Evolutionary conservation across 805 yeast genomes (phyloP).

Genomic region (Metschnikowia gruessii): DNA sequence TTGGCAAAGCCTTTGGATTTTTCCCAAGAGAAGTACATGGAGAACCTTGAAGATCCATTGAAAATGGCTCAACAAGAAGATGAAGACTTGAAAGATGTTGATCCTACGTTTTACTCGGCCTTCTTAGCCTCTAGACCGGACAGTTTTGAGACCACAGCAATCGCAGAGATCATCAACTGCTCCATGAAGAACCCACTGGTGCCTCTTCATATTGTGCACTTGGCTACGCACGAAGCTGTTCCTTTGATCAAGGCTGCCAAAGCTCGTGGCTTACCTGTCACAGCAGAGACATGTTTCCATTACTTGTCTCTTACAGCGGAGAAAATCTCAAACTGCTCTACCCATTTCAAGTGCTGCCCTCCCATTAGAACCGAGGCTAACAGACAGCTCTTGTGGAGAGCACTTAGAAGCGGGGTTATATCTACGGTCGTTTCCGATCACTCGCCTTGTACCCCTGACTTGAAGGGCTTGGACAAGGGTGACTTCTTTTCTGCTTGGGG

Average conservation of each 20-base stretch:
- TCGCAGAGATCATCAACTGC: slow-evolving; percentile 64
- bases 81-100: slow-evolving; percentile 42
- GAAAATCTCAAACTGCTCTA: slow-evolving; percentile 68
- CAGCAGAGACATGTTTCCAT: slow-evolving; percentile 95
- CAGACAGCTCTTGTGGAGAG: slow-evolving; percentile 73
- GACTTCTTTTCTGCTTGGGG: slow-evolving; percentile 96
- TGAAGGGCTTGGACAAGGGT: slow-evolving; percentile 77
- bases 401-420: slow-evolving; percentile 60
- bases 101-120: slow-evolving; percentile 65
- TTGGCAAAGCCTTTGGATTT: slow-evolving; percentile 22
- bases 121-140: slow-evolving; percentile 88
- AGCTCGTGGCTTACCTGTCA: slow-evolving; percentile 52
- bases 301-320: slow-evolving; percentile 79
- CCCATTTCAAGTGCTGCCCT: slow-evolving; percentile 92
- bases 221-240: slow-evolving; percentile 81
- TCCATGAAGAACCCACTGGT: slow-evolving; percentile 56
- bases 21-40: slow-evolving; percentile 14
- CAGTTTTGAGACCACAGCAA: slow-evolving; percentile 80
- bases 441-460: slow-evolving; percentile 92
- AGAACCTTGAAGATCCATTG: slow-evolving; percentile 33
- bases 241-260: slow-evolving; percentile 71
- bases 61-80: slow-evolving; percentile 42
- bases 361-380: slow-evolving; percentile 81
- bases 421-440: slow-evolving; percentile 92
- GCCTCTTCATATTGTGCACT: slow-evolving; percentile 84